Evolutionary conservation across 192 early-diverging fungal genomes (phyloP), one percentile per base, ranked within the genome.

Genomic region (Coemansia sp.): DNA sequence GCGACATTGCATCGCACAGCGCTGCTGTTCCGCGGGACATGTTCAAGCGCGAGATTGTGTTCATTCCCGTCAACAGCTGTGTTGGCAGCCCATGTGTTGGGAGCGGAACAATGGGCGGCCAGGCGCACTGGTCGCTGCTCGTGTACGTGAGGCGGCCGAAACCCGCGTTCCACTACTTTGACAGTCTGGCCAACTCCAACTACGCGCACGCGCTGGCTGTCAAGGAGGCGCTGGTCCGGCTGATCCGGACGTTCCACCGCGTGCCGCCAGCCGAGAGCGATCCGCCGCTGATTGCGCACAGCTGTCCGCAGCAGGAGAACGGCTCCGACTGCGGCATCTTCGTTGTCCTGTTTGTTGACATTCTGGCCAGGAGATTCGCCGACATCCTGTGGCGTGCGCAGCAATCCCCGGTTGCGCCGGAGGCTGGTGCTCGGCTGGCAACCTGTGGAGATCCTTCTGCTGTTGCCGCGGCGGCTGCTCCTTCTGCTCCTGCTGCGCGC

Each of bases 241-340:
- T 32, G 42, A 37, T 17, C n/a, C 39, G 50, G 44, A 20, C 13
- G 25, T 11, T 8, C 4, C 39, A 41, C 7, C 12, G 14, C 5
- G 13, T 59, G 57, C 39, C 37, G 39, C 9, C n/a, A 3, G 5
- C 58, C 16, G 43, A 19, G 32, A 16, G 12, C 6, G 38, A 19
- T 38, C 46, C 65, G n/a, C 60, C 58, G 5, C 74, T 83, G 56
- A 42, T 63, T 11, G 72, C 75, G 37, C 80, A 83, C n/a, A 74
- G 72, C 39, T 83, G 80, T 13, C 80, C 80, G 19, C 80, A 83
- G 58, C 80, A 83, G 50, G 80, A 83, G 25, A 83, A 83, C 45
- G 43, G 60, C 6, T 71, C 62, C 5, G 80, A 83, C 45, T 83
- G 80, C 55, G 80, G 80, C 3, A 40, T 83, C 0, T 83, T 83